Conservation (phyloP, 768 basidiomycete species). For the Tylopilus felleus region DNA sequence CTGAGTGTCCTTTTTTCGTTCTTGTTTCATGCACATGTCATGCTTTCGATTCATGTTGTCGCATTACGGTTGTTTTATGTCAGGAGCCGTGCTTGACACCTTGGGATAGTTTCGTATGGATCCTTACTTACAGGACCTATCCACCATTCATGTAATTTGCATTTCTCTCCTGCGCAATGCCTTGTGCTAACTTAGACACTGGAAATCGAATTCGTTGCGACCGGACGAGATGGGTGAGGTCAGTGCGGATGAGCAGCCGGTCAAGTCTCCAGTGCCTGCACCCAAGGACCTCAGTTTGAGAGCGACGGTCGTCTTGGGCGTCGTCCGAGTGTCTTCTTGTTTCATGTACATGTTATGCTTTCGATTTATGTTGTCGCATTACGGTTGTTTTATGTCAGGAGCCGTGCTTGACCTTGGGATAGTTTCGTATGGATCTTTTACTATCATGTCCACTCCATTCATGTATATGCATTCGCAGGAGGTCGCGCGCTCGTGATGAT, state of each 20-base stretch:
- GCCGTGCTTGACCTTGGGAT: too few relatives aligned
- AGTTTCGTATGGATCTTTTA: too few relatives aligned
- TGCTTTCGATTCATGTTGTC: slow-evolving; percentile 5
- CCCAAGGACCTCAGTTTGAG: slow-evolving; percentile 60
- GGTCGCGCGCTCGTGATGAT: too few relatives aligned
- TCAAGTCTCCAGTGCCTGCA: slow-evolving; percentile 32
- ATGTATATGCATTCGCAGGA: too few relatives aligned
- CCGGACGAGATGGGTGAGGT: slow-evolving; percentile 48
- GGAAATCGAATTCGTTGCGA: slow-evolving; percentile 66
- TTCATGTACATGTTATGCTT: background rate
- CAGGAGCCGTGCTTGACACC: too few relatives aligned
- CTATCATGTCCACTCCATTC: too few relatives aligned
- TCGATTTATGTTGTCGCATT: slow-evolving; percentile 1
- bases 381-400: too few relatives aligned
- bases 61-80: background rate
- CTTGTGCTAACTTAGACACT: slow-evolving; percentile 32
- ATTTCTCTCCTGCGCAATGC: too few relatives aligned
- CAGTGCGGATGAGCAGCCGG: slow-evolving; percentile 30
- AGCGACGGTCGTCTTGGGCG: slow-evolving; percentile 74
- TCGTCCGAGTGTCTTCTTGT: slow-evolving; percentile 49
- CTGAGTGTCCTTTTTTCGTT: slow-evolving; percentile 27
- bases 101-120: too few relatives aligned
- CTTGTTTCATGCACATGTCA: background rate
- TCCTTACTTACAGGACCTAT: too few relatives aligned
- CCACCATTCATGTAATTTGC: too few relatives aligned